These are phyloP conservation scores for Phylloporus scabripes DNA, from an alignment of 768 basidiomycete genomes.

Conservation along the genomic window DNA sequence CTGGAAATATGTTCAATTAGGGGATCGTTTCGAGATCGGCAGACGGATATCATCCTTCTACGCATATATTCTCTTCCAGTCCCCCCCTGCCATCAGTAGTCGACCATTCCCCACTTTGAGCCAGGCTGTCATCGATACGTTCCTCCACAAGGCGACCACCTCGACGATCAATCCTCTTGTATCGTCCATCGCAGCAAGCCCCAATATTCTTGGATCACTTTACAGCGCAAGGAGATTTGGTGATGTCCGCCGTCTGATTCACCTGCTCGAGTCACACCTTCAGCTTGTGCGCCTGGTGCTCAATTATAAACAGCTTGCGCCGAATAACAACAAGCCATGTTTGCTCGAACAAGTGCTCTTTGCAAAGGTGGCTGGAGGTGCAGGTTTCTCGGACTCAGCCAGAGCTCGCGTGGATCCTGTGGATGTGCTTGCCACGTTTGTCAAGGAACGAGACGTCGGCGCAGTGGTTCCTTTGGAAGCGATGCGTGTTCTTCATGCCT, in stretches of 20 bases:
- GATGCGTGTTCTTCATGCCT: slow-evolving; percentile 57
- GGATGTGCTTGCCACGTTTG: slow-evolving; percentile 65
- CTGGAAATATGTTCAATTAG: slow-evolving; percentile 82
- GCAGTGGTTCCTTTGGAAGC: slow-evolving; percentile 58
- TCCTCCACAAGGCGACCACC: slow-evolving; percentile 70
- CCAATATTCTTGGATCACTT: slow-evolving; percentile 52
- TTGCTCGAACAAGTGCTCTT: slow-evolving; percentile 76
- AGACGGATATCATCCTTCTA: slow-evolving; percentile 62
- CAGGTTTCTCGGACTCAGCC: slow-evolving; percentile 38
- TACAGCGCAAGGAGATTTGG: slow-evolving; percentile 59
- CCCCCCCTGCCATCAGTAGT: slow-evolving; percentile 47
- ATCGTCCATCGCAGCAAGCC: slow-evolving; percentile 58
- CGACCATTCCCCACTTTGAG: slow-evolving; percentile 58
- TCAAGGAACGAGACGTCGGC: slow-evolving; percentile 61
- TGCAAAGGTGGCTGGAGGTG: slow-evolving; percentile 50
- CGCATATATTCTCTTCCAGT: slow-evolving; percentile 56
- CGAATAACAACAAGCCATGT: slow-evolving; percentile 42
- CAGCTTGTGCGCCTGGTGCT: slow-evolving; percentile 57
- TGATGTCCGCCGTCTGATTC: slow-evolving; percentile 64
- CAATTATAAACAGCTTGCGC: slow-evolving; percentile 52
- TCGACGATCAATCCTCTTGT: slow-evolving; percentile 80
- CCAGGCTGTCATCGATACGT: slow-evolving; percentile 59
- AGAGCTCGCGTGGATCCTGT: slow-evolving; percentile 61
- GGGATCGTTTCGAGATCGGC: slow-evolving; percentile 81
- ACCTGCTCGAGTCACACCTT: slow-evolving; percentile 64